Evolutionary conservation across 139 green algal genomes (phyloP).

Genomic region (Coelastrella sp.): DNA sequence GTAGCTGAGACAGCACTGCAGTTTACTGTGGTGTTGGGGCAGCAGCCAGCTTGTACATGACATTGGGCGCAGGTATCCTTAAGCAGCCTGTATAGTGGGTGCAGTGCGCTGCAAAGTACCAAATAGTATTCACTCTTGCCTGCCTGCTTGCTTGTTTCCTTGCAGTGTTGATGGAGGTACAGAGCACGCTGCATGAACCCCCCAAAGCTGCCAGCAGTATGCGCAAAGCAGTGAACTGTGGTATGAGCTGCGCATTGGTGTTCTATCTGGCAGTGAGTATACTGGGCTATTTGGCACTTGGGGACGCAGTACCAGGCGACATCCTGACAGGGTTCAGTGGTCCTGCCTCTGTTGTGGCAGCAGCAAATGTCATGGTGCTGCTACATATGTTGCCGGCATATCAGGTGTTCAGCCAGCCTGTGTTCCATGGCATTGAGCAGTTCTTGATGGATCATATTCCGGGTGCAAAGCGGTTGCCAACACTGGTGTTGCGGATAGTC

Average conservation of each 20-base stretch:
- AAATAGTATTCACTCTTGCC: too few relatives aligned
- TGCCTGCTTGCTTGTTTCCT: too few relatives aligned
- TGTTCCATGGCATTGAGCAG: slow-evolving; percentile 63
- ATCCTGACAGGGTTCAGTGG: slow-evolving; percentile 69
- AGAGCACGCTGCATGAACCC: slow-evolving; percentile 62
- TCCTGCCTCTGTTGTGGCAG: slow-evolving; percentile 53
- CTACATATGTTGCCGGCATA: slow-evolving; percentile 69
- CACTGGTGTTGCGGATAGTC: slow-evolving; percentile 27
- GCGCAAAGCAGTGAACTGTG: slow-evolving; percentile 60
- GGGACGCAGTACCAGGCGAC: slow-evolving; percentile 61
- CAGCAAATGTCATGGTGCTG: slow-evolving; percentile 75
- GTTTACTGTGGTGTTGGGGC: too few relatives aligned
- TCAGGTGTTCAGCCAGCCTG: slow-evolving; percentile 66
- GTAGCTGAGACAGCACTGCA: too few relatives aligned
- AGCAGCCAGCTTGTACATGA: too few relatives aligned
- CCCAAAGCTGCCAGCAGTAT: slow-evolving; percentile 58
- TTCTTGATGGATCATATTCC: slow-evolving; percentile 43
- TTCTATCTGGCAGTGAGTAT: slow-evolving; percentile 72
- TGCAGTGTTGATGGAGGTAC: slow-evolving; percentile 44
- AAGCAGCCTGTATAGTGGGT: too few relatives aligned
- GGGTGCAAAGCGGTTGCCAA: neutral
- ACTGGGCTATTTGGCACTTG: slow-evolving; percentile 69
- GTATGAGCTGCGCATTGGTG: slow-evolving; percentile 62
- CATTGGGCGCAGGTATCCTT: too few relatives aligned
- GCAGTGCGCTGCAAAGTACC: too few relatives aligned